These are phyloP conservation scores for Aspergillus calidoustus DNA, from an alignment of 2,329 filamentous ascomycete genomes.

Conservation along the genomic window DNA sequence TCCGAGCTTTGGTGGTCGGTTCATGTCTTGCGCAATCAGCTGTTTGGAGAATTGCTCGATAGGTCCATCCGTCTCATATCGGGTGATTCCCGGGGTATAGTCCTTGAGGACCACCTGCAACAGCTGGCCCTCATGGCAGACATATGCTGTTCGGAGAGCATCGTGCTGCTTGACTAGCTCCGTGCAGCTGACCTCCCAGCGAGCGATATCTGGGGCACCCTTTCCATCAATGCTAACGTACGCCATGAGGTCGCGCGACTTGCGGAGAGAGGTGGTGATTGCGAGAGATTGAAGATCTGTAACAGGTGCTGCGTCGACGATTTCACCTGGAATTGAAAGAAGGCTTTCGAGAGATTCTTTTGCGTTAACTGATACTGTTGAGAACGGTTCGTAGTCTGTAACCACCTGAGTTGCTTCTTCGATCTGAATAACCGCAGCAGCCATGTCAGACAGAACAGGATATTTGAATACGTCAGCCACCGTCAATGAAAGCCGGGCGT, in stretches of 20 bases:
- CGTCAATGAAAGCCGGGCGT: not conserved
- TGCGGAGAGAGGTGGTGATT: not conserved
- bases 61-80: conserved; percentile 1
- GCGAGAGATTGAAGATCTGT: conserved; percentile 11
- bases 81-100: not conserved
- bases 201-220: not conserved
- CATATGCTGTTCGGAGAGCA: conserved; percentile 6
- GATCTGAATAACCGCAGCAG: not conserved
- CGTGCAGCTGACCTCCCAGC: conserved; percentile 6
- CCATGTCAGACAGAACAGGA: conserved; percentile 3
- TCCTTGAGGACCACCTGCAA: conserved; percentile 3
- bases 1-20: conserved; percentile 4
- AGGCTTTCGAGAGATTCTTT: not conserved
- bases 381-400: not conserved
- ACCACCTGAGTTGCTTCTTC: not conserved
- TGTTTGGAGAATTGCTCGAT: conserved; percentile 9
- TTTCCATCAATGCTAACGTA: conserved; percentile 8
- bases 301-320: conserved; percentile 6
- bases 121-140: conserved; percentile 1
- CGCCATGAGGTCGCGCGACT: conserved; percentile 13
- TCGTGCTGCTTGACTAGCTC: conserved; percentile 11
- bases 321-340: not conserved
- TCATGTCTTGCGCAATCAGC: conserved; percentile 4
- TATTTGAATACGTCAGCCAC: conserved; percentile 4
- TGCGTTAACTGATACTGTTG: not conserved